A percentile compares a stretch with the other conserved stretches of the same genome.
Conservation (phyloP, 495 filamentous ascomycete genomes). For the Xylaria flabelliformis region DNA sequence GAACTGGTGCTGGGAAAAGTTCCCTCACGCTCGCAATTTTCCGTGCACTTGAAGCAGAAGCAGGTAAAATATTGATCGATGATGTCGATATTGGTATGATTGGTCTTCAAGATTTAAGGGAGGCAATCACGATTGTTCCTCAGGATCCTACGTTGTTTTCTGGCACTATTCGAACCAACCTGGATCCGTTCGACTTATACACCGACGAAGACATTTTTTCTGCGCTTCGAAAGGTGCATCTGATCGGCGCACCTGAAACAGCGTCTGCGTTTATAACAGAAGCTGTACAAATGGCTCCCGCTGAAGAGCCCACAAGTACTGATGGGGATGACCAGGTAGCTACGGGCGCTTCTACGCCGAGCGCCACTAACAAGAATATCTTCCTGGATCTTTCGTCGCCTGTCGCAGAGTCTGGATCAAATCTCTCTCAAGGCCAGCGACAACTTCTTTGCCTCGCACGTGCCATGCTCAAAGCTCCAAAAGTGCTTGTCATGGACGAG, state of each 20-base stretch:
- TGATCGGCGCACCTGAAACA: conserved; percentile 72
- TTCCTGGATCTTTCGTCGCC: conserved; percentile 87
- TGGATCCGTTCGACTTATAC: conserved; percentile 92
- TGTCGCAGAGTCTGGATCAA: conserved; percentile 90
- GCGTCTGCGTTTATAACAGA: conserved; percentile 21
- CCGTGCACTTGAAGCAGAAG: conserved; percentile 91
- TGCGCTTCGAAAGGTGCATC: conserved; percentile 86
- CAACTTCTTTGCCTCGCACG: conserved; percentile 96
- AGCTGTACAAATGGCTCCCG: conserved; percentile 1
- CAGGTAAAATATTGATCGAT: conserved; percentile 89
- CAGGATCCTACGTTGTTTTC: conserved; percentile 98
- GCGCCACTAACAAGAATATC: conserved; percentile 83
- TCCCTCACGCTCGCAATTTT: conserved; percentile 96
- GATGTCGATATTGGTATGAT: conserved; percentile 86
- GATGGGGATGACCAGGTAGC: conserved; percentile 31
- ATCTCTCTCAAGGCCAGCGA: conserved; percentile 95
- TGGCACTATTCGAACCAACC: conserved; percentile 91
- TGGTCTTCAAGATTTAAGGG: conserved; percentile 87
- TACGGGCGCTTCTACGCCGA: conserved; percentile 36
- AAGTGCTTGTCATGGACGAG: conserved; percentile 98
- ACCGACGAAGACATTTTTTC: conserved; percentile 91
- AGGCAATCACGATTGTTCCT: conserved; percentile 96
- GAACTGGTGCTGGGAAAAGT: conserved; percentile 97
- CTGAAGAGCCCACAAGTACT: conserved; percentile 26
- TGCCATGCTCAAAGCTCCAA: conserved; percentile 88